Percentiles rank a stretch among this genome's conserved stretches.
Conservation (phyloP, 2,329 filamentous ascomycete genomes). For the Pezicula radicicola region DNA sequence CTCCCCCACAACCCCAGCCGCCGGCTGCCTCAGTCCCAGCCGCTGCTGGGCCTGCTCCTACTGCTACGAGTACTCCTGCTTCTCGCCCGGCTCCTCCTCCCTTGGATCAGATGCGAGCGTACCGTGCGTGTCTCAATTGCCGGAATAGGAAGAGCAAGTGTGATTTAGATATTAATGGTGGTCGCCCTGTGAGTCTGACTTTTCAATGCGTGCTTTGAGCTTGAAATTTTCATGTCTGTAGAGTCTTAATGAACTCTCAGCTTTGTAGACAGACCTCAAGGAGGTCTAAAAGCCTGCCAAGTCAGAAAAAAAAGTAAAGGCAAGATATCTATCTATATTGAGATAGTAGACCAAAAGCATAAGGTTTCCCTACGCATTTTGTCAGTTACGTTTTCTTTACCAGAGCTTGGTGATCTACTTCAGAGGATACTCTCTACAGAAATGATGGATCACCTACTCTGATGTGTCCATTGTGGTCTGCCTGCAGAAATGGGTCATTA, state of each 20-base stretch:
- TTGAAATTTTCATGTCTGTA: no score
- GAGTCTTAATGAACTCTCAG: no score
- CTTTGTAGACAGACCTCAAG: no score
- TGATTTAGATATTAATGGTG: conserved; percentile 26
- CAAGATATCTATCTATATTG: no score
- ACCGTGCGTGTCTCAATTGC: conserved; percentile 29
- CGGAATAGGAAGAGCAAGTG: conserved; percentile 29
- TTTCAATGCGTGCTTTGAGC: background rate
- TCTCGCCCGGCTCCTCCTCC: conserved; percentile 11
- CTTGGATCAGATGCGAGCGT: conserved; percentile 28
- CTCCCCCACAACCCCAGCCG: no score
- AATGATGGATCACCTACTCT: no score
- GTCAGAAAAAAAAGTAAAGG: no score
- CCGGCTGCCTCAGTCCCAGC: background rate
- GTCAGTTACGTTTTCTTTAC: background rate
- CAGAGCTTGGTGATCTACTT: no score
- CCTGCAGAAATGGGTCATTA: background rate
- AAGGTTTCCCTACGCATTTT: background rate
- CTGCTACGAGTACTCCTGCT: background rate
- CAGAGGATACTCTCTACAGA: no score
- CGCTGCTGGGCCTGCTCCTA: background rate
- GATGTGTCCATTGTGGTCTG: background rate
- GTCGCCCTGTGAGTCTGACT: conserved; percentile 23
- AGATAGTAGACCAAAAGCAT: no score
- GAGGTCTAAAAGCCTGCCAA: no score